Conservation (phyloP, 441 rosid genomes). For the Gossypium gossypioides region DNA sequence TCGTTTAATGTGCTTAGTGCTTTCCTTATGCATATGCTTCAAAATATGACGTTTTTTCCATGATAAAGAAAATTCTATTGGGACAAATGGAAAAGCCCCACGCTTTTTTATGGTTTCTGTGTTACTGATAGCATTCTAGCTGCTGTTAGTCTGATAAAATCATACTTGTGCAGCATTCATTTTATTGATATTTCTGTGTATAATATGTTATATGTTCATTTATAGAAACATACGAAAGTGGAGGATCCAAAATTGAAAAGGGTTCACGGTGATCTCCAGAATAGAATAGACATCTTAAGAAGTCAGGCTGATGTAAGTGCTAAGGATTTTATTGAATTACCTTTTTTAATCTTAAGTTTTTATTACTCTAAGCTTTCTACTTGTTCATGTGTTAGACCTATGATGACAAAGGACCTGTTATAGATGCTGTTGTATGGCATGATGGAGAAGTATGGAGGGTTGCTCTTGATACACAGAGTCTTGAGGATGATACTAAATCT, state of each 20-base stretch:
- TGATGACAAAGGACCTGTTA: slow-evolving; percentile 87
- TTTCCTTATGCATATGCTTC: neutral
- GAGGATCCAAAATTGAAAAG: slow-evolving; percentile 66
- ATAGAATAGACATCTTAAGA: slow-evolving; percentile 60
- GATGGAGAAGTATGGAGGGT: slow-evolving; percentile 93
- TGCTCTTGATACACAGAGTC: slow-evolving; percentile 83
- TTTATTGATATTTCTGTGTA: neutral
- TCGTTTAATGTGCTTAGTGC: neutral
- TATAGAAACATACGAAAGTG: slow-evolving; percentile 60
- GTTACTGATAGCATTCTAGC: neutral
- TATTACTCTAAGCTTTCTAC: slow-evolving; percentile 10
- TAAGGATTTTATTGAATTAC: slow-evolving; percentile 15
- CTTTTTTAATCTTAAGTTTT: slow-evolving; percentile 12
- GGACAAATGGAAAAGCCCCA: neutral
- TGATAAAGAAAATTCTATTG: neutral
- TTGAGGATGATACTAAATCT: slow-evolving; percentile 63
- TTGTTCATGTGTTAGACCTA: slow-evolving; percentile 41
- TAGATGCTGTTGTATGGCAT: slow-evolving; percentile 95
- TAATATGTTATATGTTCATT: slow-evolving; percentile 17
- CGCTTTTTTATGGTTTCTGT: neutral
- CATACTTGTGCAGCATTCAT: neutral
- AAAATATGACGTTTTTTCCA: neutral
- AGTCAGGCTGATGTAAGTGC: slow-evolving; percentile 77
- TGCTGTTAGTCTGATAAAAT: neutral
- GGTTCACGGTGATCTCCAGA: slow-evolving; percentile 73